Base-by-base conservation (phyloP, 2,329 filamentous ascomycete genomes). In the Geosmithia morbida region DNA sequence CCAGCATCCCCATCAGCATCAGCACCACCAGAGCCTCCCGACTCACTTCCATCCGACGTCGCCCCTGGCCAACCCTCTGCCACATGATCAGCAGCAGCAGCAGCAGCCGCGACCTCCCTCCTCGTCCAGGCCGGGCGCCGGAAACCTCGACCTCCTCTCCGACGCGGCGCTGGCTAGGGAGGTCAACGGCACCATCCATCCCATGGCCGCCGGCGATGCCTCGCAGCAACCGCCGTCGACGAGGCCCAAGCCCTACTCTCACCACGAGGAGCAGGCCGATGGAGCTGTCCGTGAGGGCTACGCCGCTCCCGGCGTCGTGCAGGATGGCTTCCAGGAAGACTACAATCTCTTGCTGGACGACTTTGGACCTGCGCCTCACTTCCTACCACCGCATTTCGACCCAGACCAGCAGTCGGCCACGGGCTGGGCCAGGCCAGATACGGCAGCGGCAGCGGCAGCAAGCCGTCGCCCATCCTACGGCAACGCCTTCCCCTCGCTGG, bases 311-410 rank as follows among this genome's bases (percentile, higher is more conserved):
- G 22, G 4, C 8, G 22, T 26, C 22, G 55, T 57, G 19, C 49
- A 55, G 1, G 55, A 57, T 41, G 57, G 60, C 2, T 59, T 70
- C 1, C 73, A 74, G 50, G 73, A 78, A 48, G 74, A 77, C 52
- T 79, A 79, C 51, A 75, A 77, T 50, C 58, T 78, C 13, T 79
- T 80, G 49, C 60, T 79, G 46, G 76, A 79, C 55, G 75, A 79
- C 46, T 74, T 75, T 52, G 64, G 66, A 10, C 63, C 70, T 1
- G 70, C 74, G 7, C 70, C 74, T 0, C 72, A 78, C 51, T 75
- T 77, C 47, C 57, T 79, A 1, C 74, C 75, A 1, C 68, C 73
- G 2, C 69, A 70, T 2, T 72, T 77, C 44, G 74, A 78, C 49
- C 61, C 66, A 2, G 74, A 78, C 13, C 70, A 73, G 51, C 67